Base-by-base conservation (phyloP, 2,329 filamentous ascomycete genomes). In the Claviceps pazoutovae region DNA sequence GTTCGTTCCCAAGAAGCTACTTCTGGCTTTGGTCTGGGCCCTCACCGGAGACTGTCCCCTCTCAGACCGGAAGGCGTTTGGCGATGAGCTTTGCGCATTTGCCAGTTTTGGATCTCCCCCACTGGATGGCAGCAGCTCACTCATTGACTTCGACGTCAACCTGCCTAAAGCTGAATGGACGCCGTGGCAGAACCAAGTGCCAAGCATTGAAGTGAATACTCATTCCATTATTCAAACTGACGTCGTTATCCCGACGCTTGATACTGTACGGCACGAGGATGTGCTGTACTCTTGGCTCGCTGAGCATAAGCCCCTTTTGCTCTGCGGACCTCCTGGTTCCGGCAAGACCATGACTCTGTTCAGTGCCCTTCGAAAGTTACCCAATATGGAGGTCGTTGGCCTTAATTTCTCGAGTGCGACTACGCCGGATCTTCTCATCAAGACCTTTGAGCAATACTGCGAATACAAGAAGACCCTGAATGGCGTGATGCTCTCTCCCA, bases 321-420 rank as follows among this genome's bases (percentile, higher is more conserved):
- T 99, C 16, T 99, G 93, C 66, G 94, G 93, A 67, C 94, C 93
- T 64, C 93, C 93, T 53, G 93, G 93, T 72, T 98, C 93, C 49
- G 93, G 93, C 75, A 99, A 99, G 74, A 99, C 93, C 4, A 99
- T 99, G 93, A 99, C 93, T 11, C 74, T 99, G 13, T 99, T 99
- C 74, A 96, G 91, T 65, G 93, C 93, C 37, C 80, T 99, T 51
- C 84, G 93, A 57, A 98, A 98, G 69, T 75, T 98, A 53, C 91
- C 91, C 3, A 96, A 96, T 65, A 96, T 98, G 90, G 93, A 98
- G 69, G 89, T 96, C 53, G 94, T 98, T 36, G 93, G 93, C 48
- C 87, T 99, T 65, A 99, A 99, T 70, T 98, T 99, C 68, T 98
- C 94, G 4, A 98, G 93, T 61, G 94, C 93, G 1, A 99, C 94